Conservation (phyloP, 495 filamentous ascomycete species). For the Penicillium flavigenum region DNA sequence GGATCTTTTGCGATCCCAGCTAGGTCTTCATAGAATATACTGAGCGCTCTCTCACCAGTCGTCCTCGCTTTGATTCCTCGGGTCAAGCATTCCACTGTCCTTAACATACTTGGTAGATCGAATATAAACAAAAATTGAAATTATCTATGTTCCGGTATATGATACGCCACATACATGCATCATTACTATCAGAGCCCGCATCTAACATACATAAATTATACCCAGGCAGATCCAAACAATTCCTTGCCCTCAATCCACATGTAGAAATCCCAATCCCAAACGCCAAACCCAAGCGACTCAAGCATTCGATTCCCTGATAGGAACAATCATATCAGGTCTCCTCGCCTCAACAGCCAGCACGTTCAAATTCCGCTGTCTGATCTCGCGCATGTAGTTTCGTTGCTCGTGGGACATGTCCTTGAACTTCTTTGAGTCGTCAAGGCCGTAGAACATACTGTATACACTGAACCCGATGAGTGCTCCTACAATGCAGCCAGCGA, state of each 20-base stretch:
- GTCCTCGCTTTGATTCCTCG: not conserved
- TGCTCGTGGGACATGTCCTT: conserved; percentile 24
- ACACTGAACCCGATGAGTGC: conserved; percentile 27
- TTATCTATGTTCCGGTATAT: not conserved
- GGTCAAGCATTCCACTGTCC: not conserved
- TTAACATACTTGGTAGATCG: not conserved
- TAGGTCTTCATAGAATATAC: conserved; percentile 2
- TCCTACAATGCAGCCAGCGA: conserved; percentile 24
- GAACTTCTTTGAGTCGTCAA: conserved; percentile 7
- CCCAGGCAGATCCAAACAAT: not conserved
- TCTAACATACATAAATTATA: not conserved
- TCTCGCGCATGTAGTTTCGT: conserved; percentile 30
- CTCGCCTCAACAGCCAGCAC: conserved; percentile 17
- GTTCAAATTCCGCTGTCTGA: conserved; percentile 29
- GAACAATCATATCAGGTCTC: conserved; percentile 30
- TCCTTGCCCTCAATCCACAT: not conserved
- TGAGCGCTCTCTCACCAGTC: not conserved
- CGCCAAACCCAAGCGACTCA: conserved; percentile 7
- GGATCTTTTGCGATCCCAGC: not conserved
- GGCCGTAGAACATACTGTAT: conserved; percentile 27
- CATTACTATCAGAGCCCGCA: not conserved
- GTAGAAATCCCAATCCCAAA: not conserved
- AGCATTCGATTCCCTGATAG: conserved; percentile 17
- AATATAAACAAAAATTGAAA: not conserved
- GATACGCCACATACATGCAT: not conserved